Evolutionary conservation across 345 rosid species (phyloP), one percentile per base, ranked within the genome.

Genomic region (Populus ilicifolia): DNA sequence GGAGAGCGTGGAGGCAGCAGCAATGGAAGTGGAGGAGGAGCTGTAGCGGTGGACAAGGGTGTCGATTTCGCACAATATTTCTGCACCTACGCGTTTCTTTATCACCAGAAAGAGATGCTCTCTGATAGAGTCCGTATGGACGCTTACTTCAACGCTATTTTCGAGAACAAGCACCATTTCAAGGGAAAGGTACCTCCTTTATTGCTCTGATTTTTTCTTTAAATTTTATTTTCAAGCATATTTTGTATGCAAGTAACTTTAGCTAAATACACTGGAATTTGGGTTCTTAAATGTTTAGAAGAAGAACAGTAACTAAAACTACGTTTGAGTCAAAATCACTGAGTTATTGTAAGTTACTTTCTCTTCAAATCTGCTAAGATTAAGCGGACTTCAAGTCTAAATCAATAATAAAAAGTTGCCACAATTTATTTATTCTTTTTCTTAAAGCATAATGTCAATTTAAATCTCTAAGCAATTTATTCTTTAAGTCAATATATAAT

Each of bases 61-160:
- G 97, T 89, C 13, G 99, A 96, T 83, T 96, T 82, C 83, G 97
- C 96, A 3, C 76, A 96, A 7, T 96, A 96, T 80, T 96, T 93
- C 84, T 93, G 99, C 82, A 90, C 96, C 3, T 93, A 93, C 81
- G 85, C 97, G 18, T 93, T 85, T 71, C 93, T 96, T 54, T 93
- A 89, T 84, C 99, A 96, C 90, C 99, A 96, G 87, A 93, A 96
- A 67, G 98, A 96, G 77, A 96, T 96, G 99, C 98, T 96, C 80
- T 91, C 90, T 61, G 99, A 96, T 83, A 89, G 94, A 77, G 97
- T 96, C 48, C 98, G 99, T 83, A 96, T 96, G 98, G 96, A 96
- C 83, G 97, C 99, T 21, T 96, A 96, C 83, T 91, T 41, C 86
- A 86, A 87, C 78, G 79, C 99, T 67, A 84, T 96, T 77, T 91